Conservation (phyloP, 768 basidiomycete species). For the Boletus pseudopeckii region DNA sequence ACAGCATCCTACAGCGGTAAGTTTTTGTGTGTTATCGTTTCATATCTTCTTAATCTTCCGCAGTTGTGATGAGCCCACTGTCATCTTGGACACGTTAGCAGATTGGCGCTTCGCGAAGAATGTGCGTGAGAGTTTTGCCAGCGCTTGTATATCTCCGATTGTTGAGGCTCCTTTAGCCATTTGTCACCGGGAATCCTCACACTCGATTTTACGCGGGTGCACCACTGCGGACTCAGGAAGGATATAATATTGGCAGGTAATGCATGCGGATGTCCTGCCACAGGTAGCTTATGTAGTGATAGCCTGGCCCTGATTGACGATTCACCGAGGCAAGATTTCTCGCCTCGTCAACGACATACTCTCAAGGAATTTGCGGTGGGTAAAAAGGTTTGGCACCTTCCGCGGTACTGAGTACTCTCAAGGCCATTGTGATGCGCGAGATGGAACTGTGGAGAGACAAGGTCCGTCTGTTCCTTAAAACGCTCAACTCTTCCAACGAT, state of each 20-base stretch:
- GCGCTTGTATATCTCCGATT: background rate
- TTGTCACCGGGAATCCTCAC: conserved; percentile 61
- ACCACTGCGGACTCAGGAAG: conserved; percentile 84
- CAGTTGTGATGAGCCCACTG: conserved; percentile 83
- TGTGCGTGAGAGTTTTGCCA: conserved; percentile 41
- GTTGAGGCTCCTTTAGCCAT: conserved; percentile 46
- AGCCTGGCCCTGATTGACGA: conserved; percentile 86
- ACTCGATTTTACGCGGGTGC: conserved; percentile 92
- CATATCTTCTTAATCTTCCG: conserved; percentile 1
- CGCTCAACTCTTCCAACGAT: background rate
- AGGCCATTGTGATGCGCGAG: conserved; percentile 89
- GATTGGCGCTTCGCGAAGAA: conserved; percentile 91
- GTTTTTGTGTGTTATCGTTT: background rate
- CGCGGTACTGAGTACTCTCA: conserved; percentile 4
- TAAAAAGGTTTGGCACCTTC: background rate
- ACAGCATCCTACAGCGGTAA: conserved; percentile 77
- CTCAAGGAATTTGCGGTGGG: conserved; percentile 86
- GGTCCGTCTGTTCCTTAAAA: conserved; percentile 35
- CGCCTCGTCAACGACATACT: conserved; percentile 84
- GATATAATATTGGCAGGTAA: conserved; percentile 84
- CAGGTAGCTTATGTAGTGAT: conserved; percentile 3
- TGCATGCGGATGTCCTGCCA: conserved; percentile 19
- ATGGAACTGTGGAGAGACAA: conserved; percentile 96
- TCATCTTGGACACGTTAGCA: conserved; percentile 69
- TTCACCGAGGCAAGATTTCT: conserved; percentile 77